These are phyloP conservation scores for Monosporascus sp. DNA, from an alignment of 2,329 filamentous ascomycete genomes.

Conservation along the genomic window DNA sequence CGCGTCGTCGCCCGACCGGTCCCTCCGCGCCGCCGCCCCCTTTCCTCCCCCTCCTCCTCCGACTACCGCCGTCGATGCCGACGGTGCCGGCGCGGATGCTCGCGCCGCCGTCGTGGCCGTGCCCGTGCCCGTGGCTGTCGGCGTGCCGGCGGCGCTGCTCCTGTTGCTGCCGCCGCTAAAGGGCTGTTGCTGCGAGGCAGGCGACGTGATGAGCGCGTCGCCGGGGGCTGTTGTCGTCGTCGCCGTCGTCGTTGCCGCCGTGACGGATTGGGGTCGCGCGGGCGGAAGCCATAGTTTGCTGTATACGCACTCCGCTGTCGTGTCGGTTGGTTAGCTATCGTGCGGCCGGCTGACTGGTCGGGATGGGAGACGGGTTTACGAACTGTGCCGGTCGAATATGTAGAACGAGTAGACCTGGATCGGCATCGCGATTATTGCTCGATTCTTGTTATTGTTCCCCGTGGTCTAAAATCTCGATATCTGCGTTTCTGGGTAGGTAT, in stretches of 20 bases:
- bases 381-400: slow-evolving; percentile 98
- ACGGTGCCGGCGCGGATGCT: slow-evolving; percentile 46
- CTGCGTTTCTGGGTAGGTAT: no score
- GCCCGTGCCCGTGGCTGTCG: slow-evolving; percentile 21
- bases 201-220: slow-evolving; percentile 5
- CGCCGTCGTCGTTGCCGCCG: slow-evolving; percentile 19
- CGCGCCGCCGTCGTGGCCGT: slow-evolving; percentile 17
- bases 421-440: slow-evolving; percentile 57
- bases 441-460: no score
- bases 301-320: slow-evolving; percentile 92
- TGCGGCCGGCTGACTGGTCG: neutral
- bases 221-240: slow-evolving; percentile 7
- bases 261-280: slow-evolving; percentile 38
- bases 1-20: slow-evolving; percentile 67
- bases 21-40: slow-evolving; percentile 5
- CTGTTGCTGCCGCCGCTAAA: slow-evolving; percentile 2
- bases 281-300: slow-evolving; percentile 70
- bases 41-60: slow-evolving; percentile 4
- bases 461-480: no score
- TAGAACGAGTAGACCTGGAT: slow-evolving; percentile 84
- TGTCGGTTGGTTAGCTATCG: slow-evolving; percentile 7
- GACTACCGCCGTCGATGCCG: slow-evolving; percentile 12
- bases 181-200: slow-evolving; percentile 1
- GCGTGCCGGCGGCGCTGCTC: slow-evolving; percentile 24
- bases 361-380: slow-evolving; percentile 22